phyloP scores from a whole-genome alignment of 805 yeast genomes.

The Candida golubevii region DNA sequence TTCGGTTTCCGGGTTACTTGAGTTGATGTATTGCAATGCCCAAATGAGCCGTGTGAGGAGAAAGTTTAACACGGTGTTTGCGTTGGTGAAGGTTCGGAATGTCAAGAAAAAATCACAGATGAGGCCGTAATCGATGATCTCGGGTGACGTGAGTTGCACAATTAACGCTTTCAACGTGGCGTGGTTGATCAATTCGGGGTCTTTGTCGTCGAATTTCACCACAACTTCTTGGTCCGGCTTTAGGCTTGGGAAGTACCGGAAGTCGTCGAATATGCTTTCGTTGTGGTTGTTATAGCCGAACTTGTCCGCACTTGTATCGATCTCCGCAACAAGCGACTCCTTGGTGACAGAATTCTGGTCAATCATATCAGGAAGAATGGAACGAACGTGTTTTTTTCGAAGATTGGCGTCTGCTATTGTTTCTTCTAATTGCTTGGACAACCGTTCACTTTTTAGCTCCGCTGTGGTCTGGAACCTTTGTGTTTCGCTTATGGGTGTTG shows the following conservation, averaged over 20 bases:
- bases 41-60: slow-evolving; percentile 66
- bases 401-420: background rate
- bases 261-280: slow-evolving; percentile 37
- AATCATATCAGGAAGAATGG: background rate
- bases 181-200: slow-evolving; percentile 30
- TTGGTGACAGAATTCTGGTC: background rate
- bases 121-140: slow-evolving; percentile 68
- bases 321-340: background rate
- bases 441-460: background rate
- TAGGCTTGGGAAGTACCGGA: slow-evolving; percentile 29
- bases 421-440: background rate
- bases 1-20: slow-evolving; percentile 21
- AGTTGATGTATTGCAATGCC: slow-evolving; percentile 51
- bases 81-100: slow-evolving; percentile 63
- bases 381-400: background rate
- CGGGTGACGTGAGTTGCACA: slow-evolving; percentile 66
- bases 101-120: slow-evolving; percentile 85
- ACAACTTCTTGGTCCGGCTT: slow-evolving; percentile 15
- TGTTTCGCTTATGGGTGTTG: background rate
- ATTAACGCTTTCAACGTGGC: slow-evolving; percentile 46
- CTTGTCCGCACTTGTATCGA: background rate
- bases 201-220: slow-evolving; percentile 33
- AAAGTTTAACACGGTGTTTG: slow-evolving; percentile 55
- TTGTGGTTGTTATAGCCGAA: slow-evolving; percentile 33
- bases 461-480: background rate